Percentiles rank a stretch among this genome's conserved stretches.
Evolutionary conservation across 2,329 filamentous ascomycete genomes (phyloP).

Genomic region (Clarireedia paspali): DNA sequence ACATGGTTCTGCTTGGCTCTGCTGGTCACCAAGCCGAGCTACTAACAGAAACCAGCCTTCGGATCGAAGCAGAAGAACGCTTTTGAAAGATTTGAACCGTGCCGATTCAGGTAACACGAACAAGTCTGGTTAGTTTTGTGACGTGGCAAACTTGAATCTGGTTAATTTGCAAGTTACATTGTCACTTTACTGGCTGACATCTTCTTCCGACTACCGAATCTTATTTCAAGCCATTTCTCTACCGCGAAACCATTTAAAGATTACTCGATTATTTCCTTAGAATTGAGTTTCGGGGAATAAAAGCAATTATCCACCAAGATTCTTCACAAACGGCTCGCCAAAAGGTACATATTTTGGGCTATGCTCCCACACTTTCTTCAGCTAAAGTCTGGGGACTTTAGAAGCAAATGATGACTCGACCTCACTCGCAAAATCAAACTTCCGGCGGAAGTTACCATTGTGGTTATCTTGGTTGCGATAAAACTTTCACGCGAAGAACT

Average conservation of each 20-base stretch:
- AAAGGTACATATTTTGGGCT: neutral
- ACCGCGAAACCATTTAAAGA: neutral
- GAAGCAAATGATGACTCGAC: neutral
- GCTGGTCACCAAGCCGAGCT: neutral
- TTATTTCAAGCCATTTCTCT: neutral
- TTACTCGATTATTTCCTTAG: neutral
- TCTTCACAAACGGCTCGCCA: neutral
- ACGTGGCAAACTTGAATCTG: neutral
- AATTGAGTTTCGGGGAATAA: neutral
- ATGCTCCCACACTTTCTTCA: constrained; percentile 4
- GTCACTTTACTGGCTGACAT: neutral
- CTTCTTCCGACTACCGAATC: neutral
- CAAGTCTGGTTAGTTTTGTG: neutral
- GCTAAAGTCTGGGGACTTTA: neutral
- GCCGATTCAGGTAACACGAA: neutral
- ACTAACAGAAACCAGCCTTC: neutral
- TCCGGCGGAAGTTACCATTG: neutral
- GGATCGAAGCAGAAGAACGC: neutral
- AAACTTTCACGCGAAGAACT: constrained; percentile 7
- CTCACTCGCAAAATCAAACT: neutral
- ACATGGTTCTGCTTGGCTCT: neutral
- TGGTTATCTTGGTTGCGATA: constrained; percentile 5
- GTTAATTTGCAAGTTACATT: neutral
- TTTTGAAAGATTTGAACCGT: neutral
- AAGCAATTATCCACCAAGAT: neutral